Evolutionary conservation across 2,329 filamentous ascomycete genomes (phyloP), one percentile per base, ranked within the genome.

Genomic region (Cladosporium sp.): DNA sequence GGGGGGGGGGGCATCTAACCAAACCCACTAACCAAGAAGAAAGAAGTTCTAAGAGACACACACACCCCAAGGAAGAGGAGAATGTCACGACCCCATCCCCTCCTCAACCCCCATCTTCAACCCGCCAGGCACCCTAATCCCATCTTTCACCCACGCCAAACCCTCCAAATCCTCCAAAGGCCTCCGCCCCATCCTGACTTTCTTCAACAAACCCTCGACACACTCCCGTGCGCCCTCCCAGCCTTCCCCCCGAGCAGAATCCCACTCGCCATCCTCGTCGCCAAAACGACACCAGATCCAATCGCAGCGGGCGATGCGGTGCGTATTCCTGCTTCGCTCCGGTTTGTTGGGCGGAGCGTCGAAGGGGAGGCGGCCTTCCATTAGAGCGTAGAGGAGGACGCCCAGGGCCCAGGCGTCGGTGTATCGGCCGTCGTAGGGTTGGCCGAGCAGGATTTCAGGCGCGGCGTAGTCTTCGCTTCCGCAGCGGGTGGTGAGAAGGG

Each of bases 381-480:
- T 84, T 3, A 97, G 79, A 1, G 93, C 90, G 65, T 97, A 98
- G 0, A 97, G 78, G 2, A 97, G 73, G 1, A 98, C 93, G 45
- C 93, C 93, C 1, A 97, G 77, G 0, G 92, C 94, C 93, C 93
- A 98, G 8, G 89, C 90, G 65, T 98, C 93, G 0, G 87, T 95
- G 1, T 85, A 82, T 32, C 89, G 87, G 27, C 93, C 93, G 65
- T 97, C 91, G 65, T 98, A 98, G 7, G 88, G 83, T 63, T 95
- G 88, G 19, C 92, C 92, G 76, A 98, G 88, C 48, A 98, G 85
- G 39, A 98, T 90, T 67, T 98, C 93, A 0, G 93, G 93, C 0
- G 93, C 92, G 1, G 92, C 92, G 65, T 98, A 98, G 70, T 98
- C 93, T 69, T 97, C 93, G 35, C 88, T 95, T 27, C 93, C 93